phyloP scores from a whole-genome alignment of 2,329 filamentous ascomycete genomes.

The Colletotrichum gigasporum region DNA sequence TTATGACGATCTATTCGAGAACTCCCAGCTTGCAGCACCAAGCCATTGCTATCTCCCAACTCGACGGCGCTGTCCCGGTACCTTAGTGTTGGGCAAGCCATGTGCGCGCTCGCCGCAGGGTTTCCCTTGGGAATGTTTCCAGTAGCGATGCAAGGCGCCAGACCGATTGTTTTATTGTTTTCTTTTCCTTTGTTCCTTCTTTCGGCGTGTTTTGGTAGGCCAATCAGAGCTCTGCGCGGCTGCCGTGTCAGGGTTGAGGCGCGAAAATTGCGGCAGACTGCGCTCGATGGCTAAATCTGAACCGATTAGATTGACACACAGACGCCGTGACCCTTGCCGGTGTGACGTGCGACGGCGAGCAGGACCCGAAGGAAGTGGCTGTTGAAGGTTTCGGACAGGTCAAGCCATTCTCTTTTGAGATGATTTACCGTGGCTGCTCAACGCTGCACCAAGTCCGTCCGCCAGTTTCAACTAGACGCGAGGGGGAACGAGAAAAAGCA shows the following conservation, averaged over 20 bases:
- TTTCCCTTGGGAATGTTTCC: background rate
- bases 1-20: too few species aligned
- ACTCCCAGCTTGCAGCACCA: too few species aligned
- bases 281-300: background rate
- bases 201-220: background rate
- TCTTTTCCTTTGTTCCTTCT: constrained; percentile 14
- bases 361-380: background rate
- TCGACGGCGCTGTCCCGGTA: too few species aligned
- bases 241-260: background rate
- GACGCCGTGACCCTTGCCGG: background rate
- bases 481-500: background rate
- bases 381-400: background rate
- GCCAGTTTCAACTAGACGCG: background rate
- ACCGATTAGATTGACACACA: background rate
- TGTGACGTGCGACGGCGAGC: too few species aligned
- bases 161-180: background rate
- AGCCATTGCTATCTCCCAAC: too few species aligned
- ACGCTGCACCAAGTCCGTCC: background rate
- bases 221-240: background rate
- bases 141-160: background rate
- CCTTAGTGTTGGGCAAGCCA: too few species aligned
- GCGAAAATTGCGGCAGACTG: background rate
- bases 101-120: background rate
- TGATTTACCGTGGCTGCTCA: background rate
- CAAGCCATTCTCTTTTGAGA: background rate